phyloP scores from a whole-genome alignment of 148 eudicot genomes.

The Drosera capensis region DNA sequence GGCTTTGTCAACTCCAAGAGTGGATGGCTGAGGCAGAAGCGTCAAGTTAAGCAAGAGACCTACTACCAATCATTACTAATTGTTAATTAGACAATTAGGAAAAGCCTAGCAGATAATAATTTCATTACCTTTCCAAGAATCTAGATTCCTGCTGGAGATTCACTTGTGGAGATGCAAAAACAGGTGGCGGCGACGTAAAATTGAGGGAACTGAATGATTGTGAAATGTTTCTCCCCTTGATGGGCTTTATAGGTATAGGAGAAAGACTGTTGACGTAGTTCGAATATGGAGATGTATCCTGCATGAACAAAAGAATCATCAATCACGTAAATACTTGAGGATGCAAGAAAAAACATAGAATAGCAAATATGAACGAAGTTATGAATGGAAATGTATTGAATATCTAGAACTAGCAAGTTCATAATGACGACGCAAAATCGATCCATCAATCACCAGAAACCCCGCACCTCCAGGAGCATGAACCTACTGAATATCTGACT shows the following conservation, averaged over 20 bases:
- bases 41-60: slow-evolving; percentile 3
- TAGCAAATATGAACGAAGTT: background rate
- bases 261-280: slow-evolving; percentile 76
- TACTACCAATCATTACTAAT: slow-evolving; percentile 2
- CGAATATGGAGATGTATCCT: slow-evolving; percentile 91
- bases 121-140: slow-evolving; percentile 49
- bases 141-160: slow-evolving; percentile 45
- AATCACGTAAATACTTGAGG: slow-evolving; percentile 1
- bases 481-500: too few relatives aligned
- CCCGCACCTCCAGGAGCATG: too few relatives aligned
- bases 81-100: too few relatives aligned
- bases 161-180: slow-evolving; percentile 84
- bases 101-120: background rate
- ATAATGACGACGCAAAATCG: background rate
- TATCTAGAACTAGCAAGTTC: background rate
- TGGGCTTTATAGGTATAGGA: slow-evolving; percentile 71
- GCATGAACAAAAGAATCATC: slow-evolving; percentile 9
- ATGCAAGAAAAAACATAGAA: background rate
- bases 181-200: slow-evolving; percentile 65
- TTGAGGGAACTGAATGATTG: slow-evolving; percentile 59
- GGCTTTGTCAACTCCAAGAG: slow-evolving; percentile 39
- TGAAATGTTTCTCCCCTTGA: slow-evolving; percentile 39
- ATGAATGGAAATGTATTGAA: background rate
- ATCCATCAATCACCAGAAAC: too few relatives aligned
- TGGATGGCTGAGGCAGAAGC: slow-evolving; percentile 38